Conservation (phyloP, 192 early-diverging fungal species). For the Kappamyces sp. region DNA sequence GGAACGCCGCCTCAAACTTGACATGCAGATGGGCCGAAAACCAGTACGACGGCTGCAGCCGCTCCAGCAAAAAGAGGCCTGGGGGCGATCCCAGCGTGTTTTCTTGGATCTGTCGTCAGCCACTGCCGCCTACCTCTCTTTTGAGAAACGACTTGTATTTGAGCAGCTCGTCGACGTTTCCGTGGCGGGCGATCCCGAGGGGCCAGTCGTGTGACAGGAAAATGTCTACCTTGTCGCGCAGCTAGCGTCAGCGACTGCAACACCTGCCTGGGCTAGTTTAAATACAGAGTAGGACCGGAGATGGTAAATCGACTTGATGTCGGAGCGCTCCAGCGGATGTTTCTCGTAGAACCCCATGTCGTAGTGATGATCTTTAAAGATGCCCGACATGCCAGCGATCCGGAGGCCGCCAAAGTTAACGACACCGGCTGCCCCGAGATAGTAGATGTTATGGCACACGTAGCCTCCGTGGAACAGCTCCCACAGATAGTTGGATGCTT, state of each 20-base stretch:
- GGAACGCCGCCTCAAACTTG: conserved; percentile 68
- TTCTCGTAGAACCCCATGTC: conserved; percentile 66
- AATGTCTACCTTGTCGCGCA: conserved; percentile 72
- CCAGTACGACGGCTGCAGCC: conserved; percentile 82
- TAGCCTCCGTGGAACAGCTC: conserved; percentile 96
- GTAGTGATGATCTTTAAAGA: conserved; percentile 60
- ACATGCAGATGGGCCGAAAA: conserved; percentile 95
- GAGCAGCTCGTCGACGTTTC: conserved; percentile 59
- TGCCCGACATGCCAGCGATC: conserved; percentile 91
- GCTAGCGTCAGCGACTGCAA: conserved; percentile 41
- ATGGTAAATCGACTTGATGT: conserved; percentile 79
- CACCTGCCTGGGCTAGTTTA: conserved; percentile 60
- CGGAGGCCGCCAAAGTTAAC: conserved; percentile 82
- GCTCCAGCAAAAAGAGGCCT: conserved; percentile 63
- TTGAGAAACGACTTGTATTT: conserved; percentile 66
- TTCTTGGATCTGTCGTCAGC: conserved; percentile 43
- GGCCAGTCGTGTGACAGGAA: conserved; percentile 98
- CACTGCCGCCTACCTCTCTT: conserved; percentile 52
- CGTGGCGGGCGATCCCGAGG: conserved; percentile 70
- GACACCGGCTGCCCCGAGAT: conserved; percentile 78
- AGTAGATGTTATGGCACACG: conserved; percentile 91
- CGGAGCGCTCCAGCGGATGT: conserved; percentile 62
- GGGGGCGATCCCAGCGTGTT: conserved; percentile 73
- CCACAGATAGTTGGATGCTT: conserved; percentile 88
- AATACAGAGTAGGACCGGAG: conserved; percentile 75